phyloP scores from a whole-genome alignment of 768 basidiomycete species.

The Kwoniella mangroviensis region DNA sequence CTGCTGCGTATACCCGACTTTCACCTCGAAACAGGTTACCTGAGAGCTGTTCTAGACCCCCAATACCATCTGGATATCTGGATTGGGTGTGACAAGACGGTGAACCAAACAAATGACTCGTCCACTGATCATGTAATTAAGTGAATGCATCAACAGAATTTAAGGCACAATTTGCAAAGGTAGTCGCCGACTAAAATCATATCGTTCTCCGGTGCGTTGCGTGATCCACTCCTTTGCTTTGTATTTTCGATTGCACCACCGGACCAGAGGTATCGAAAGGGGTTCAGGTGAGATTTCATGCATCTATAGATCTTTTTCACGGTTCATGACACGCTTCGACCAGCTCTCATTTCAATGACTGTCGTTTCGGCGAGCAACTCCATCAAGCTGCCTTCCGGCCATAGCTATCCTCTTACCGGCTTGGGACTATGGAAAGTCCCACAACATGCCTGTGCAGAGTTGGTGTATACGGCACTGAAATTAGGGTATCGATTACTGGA shows the following conservation, averaged over 20 bases:
- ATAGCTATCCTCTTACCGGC: slow-evolving; percentile 33
- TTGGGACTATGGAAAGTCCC: slow-evolving; percentile 55
- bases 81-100: no score
- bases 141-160: not conserved
- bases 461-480: slow-evolving; percentile 84
- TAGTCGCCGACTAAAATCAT: not conserved
- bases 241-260: not conserved
- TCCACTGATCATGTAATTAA: not conserved
- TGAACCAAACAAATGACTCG: no score
- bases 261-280: not conserved
- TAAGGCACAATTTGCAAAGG: not conserved
- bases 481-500: slow-evolving; percentile 78
- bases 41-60: no score
- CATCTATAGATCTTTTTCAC: no score
- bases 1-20: no score
- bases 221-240: not conserved
- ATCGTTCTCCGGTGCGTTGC: not conserved
- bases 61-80: no score
- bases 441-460: slow-evolving; percentile 59
- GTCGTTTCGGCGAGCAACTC: not conserved
- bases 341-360: not conserved
- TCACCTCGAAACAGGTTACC: no score
- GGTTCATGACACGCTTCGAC: not conserved
- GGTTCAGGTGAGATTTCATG: not conserved
- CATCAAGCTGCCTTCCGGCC: slow-evolving; percentile 10